Evolutionary conservation across 2,329 filamentous ascomycete genomes (phyloP).

Genomic region (Pyricularia sp.): DNA sequence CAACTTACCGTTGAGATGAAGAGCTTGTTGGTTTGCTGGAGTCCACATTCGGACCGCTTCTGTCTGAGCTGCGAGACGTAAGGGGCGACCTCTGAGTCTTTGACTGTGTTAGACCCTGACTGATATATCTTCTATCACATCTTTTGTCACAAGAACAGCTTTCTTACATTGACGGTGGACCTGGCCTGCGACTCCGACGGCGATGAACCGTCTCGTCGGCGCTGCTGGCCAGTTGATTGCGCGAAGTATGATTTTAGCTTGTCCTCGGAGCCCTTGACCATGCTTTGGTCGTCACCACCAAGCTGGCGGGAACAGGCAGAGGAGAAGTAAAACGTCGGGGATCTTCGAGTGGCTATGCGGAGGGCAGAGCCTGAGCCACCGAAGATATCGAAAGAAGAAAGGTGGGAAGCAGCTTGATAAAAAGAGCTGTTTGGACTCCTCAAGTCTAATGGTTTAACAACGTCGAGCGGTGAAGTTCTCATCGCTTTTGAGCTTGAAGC

Average conservation of each 20-base stretch:
- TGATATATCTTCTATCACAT: too few species aligned
- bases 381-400: background rate
- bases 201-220: background rate
- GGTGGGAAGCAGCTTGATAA: background rate
- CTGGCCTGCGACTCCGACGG: background rate
- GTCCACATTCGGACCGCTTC: background rate
- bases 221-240: background rate
- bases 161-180: background rate
- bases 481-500: background rate
- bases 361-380: background rate
- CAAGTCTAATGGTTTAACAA: background rate
- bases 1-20: background rate
- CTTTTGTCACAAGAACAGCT: background rate
- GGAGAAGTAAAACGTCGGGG: background rate
- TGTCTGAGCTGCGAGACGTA: background rate
- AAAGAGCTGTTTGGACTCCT: background rate
- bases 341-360: background rate
- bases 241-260: background rate
- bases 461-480: background rate
- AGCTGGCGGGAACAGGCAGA: background rate
- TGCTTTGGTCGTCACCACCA: background rate
- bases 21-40: background rate
- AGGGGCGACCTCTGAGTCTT: background rate
- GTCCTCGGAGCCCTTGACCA: background rate
- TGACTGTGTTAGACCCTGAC: background rate